A percentile compares a stretch with the other conserved stretches of the same genome.
These are phyloP conservation scores for Saccharomycopsis synnaedendra DNA, from an alignment of 805 yeast species.

Conservation along the genomic window DNA sequence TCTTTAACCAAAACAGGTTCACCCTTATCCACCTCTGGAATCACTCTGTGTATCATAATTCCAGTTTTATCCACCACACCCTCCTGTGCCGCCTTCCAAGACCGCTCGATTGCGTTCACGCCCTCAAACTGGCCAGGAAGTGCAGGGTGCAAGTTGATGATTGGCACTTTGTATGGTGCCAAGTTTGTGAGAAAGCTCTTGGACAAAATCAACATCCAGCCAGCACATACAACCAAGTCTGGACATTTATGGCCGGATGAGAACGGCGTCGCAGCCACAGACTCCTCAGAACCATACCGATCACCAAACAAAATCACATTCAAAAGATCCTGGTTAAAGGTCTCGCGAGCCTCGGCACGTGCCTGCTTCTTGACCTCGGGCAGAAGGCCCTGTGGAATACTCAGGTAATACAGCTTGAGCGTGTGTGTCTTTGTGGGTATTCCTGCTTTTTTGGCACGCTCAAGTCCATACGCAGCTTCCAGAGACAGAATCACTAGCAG, in stretches of 20 bases:
- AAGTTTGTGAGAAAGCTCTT: constrained; percentile 62
- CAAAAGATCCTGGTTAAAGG: constrained; percentile 74
- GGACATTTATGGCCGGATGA: constrained; percentile 39
- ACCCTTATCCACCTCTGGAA: constrained; percentile 90
- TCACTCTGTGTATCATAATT: constrained; percentile 95
- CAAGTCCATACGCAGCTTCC: constrained; percentile 75
- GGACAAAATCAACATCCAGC: constrained; percentile 93
- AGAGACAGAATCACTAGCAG: constrained; percentile 78
- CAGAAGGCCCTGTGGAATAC: constrained; percentile 32
- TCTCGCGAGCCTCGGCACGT: constrained; percentile 50
- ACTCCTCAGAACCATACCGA: constrained; percentile 24
- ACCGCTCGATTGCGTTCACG: constrained; percentile 91
- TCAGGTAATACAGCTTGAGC: constrained; percentile 62
- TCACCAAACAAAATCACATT: constrained; percentile 44
- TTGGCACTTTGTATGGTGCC: constrained; percentile 49
- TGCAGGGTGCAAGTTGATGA: constrained; percentile 93
- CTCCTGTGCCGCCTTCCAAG: constrained; percentile 89
- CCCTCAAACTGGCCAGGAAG: constrained; percentile 97
- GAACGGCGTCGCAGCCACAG: constrained; percentile 24
- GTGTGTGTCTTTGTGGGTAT: constrained; percentile 69
- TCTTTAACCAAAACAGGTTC: constrained; percentile 80
- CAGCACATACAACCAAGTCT: constrained; percentile 90
- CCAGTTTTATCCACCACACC: constrained; percentile 75
- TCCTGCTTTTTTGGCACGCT: constrained; percentile 56
- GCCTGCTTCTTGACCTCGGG: constrained; percentile 45